Evolutionary conservation across 148 eudicot species (phyloP).

Genomic region (Persicaria tinctoria): DNA sequence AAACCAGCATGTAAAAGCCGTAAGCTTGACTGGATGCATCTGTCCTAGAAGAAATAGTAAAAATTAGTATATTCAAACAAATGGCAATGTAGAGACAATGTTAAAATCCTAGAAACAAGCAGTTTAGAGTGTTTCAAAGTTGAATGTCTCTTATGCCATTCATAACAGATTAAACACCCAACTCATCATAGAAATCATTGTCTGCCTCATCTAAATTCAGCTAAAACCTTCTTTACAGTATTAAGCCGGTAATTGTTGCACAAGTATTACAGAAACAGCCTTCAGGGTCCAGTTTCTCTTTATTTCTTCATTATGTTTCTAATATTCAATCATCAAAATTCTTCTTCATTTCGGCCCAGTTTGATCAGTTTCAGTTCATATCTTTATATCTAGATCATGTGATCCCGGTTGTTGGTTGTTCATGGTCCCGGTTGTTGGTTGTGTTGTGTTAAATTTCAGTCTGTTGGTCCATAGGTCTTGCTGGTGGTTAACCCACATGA

Average conservation of each 20-base stretch:
- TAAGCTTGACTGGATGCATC: not conserved
- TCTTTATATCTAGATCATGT: too few relatives aligned
- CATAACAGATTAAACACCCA: not conserved
- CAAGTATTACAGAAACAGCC: not conserved
- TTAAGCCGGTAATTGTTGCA: not conserved
- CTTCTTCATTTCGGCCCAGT: too few relatives aligned
- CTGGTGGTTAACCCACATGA: too few relatives aligned
- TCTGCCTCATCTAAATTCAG: not conserved
- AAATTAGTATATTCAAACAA: not conserved
- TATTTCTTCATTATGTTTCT: too few relatives aligned
- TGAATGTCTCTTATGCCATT: not conserved
- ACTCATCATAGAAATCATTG: not conserved
- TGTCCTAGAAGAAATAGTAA: not conserved
- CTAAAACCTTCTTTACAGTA: not conserved
- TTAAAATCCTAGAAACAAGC: not conserved
- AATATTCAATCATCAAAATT: too few relatives aligned
- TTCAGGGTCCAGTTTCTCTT: not conserved
- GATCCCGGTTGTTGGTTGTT: too few relatives aligned
- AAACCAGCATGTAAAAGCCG: slow-evolving; percentile 6
- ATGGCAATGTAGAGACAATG: not conserved
- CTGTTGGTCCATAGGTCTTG: too few relatives aligned
- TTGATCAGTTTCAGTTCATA: too few relatives aligned
- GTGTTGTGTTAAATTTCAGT: too few relatives aligned
- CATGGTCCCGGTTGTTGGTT: too few relatives aligned
- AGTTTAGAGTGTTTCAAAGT: not conserved